Percentiles rank a stretch among this genome's conserved stretches.
These are phyloP conservation scores for Geotrichum macrosporum DNA, from an alignment of 1,139 yeast species.

Conservation along the genomic window DNA sequence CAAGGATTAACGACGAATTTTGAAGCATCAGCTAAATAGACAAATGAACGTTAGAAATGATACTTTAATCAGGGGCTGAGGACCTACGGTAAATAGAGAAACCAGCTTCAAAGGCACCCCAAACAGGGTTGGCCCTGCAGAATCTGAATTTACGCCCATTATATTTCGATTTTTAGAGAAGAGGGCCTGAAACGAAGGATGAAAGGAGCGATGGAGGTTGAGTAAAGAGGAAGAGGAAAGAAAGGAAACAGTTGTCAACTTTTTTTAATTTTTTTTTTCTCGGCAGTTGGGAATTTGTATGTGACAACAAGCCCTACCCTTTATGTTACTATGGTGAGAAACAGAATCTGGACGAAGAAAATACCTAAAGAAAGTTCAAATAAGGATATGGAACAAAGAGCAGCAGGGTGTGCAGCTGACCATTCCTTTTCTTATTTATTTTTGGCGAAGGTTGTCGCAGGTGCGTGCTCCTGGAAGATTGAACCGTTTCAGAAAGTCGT, in stretches of 20 bases:
- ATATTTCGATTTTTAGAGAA: background rate
- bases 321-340: too few relatives aligned
- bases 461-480: too few relatives aligned
- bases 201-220: background rate
- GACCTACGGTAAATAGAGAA: slow-evolving; percentile 34
- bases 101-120: slow-evolving; percentile 36
- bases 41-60: slow-evolving; percentile 1
- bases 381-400: too few relatives aligned
- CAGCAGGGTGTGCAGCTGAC: too few relatives aligned
- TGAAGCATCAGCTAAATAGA: slow-evolving; percentile 34
- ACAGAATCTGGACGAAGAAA: too few relatives aligned
- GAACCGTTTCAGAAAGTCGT: too few relatives aligned
- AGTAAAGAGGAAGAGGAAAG: background rate
- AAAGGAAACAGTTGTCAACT: background rate
- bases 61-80: background rate
- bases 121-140: slow-evolving; percentile 22
- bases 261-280: background rate
- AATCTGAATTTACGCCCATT: slow-evolving; percentile 7
- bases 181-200: background rate
- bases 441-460: too few relatives aligned
- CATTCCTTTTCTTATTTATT: too few relatives aligned
- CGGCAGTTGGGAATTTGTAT: too few relatives aligned
- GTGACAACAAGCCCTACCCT: too few relatives aligned
- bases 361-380: too few relatives aligned
- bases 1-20: slow-evolving; percentile 39